These are phyloP conservation scores for Hansenula lynferdii DNA, from an alignment of 1,139 yeast genomes.

Conservation along the genomic window DNA sequence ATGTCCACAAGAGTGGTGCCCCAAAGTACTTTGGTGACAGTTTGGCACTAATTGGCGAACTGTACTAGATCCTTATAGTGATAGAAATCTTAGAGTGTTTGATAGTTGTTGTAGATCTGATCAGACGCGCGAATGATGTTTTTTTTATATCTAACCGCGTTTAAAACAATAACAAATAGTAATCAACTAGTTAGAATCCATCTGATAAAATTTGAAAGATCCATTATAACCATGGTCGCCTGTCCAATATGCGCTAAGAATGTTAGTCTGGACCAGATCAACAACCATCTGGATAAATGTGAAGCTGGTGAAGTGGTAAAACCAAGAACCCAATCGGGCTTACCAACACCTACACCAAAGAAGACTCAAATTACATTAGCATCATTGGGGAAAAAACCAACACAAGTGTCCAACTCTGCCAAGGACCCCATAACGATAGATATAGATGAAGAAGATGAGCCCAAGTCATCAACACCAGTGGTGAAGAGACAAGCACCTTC, in stretches of 20 bases:
- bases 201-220: background rate
- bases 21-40: slow-evolving; percentile 73
- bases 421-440: background rate
- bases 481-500: background rate
- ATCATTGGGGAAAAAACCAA: background rate
- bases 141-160: background rate
- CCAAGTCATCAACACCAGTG: slow-evolving; percentile 1
- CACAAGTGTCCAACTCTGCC: background rate
- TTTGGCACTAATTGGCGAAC: slow-evolving; percentile 71
- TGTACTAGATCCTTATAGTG: slow-evolving; percentile 25
- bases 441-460: background rate
- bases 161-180: background rate
- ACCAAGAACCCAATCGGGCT: background rate
- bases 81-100: no score
- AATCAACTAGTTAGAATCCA: background rate
- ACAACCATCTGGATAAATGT: slow-evolving; percentile 23
- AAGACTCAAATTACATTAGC: background rate
- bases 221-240: slow-evolving; percentile 14
- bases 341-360: background rate
- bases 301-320: slow-evolving; percentile 2
- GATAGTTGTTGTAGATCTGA: no score
- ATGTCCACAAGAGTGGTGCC: slow-evolving; percentile 38
- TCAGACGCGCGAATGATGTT: background rate
- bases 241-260: slow-evolving; percentile 24
- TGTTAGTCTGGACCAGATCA: slow-evolving; percentile 16